A percentile compares a stretch with the other conserved stretches of the same genome.
These are phyloP conservation scores for Globisporangium abappressorium DNA, from an alignment of 352 stramenopile genomes.

Conservation along the genomic window DNA sequence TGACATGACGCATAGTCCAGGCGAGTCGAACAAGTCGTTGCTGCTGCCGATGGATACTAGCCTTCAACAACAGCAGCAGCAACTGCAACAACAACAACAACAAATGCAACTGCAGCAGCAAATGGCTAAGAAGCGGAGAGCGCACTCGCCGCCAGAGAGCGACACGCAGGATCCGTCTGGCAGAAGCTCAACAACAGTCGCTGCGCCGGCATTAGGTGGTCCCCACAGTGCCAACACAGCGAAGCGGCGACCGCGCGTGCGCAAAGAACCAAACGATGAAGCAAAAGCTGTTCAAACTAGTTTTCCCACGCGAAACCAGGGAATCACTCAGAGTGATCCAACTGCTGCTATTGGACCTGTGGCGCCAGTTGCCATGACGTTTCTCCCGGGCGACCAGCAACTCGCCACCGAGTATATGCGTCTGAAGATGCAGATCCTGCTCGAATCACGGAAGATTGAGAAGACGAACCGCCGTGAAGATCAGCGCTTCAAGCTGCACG, in stretches of 20 bases:
- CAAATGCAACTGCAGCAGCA: background rate
- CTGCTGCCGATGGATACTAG: background rate
- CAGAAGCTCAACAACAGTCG: background rate
- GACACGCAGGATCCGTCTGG: background rate
- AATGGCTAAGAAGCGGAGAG: slow-evolving; percentile 6
- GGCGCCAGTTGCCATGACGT: background rate
- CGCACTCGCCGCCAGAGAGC: background rate
- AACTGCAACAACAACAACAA: background rate
- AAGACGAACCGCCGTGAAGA: slow-evolving; percentile 16
- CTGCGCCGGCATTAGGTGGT: background rate
- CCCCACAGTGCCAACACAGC: background rate
- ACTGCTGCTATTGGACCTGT: background rate
- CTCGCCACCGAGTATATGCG: slow-evolving; percentile 16
- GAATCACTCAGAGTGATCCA: background rate
- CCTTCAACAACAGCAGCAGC: background rate
- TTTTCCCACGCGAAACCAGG: background rate
- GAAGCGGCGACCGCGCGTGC: slow-evolving; percentile 3
- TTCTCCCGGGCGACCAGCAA: slow-evolving; percentile 5
- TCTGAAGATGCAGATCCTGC: slow-evolving; percentile 26
- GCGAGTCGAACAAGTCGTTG: background rate
- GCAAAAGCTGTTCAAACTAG: background rate
- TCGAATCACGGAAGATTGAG: slow-evolving; percentile 19
- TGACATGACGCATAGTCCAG: slow-evolving; percentile 10
- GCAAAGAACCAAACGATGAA: background rate
- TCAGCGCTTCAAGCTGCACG: slow-evolving; percentile 33